Evolutionary conservation across 2,329 filamentous ascomycete genomes (phyloP), one percentile per base, ranked within the genome.

Genomic region (Phaeosphaeria sp.): DNA sequence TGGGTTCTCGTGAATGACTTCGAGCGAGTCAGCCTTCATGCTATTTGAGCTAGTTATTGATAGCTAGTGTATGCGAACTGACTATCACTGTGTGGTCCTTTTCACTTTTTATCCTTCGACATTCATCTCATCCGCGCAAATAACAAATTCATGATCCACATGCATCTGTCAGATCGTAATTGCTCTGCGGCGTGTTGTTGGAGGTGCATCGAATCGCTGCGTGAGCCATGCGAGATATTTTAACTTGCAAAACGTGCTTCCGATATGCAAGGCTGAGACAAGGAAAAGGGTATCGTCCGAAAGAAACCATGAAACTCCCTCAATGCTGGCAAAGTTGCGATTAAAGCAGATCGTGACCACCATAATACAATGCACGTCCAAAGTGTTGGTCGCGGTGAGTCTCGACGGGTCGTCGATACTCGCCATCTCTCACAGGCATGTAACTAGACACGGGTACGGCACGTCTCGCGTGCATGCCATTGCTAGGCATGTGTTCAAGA

Each of bases 261-360:
- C 44, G 39, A 55, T 41, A 61, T 57, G 60, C 23, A 46, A 50
- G 33, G 58, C 36, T 41, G 48, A 66, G 46, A 59, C 42, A 62
- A 65, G 50, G 55, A 65, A 69, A 65, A 23, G 67, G 69, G 69
- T 72, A 71, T 72, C 66, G 48, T 66, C 62, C 52, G 53, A 57
- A 51, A 52, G 58, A 65, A 63, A 55, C 52, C 63, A 46, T 53
- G 48, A 41, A 59, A 65, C 59, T 60, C 50, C 62, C 43, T 39
- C 36, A 50, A 57, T 54, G 53, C 41, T 46, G 46, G 56, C 46
- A 44, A 50, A 51, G 39, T 36, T 50, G 27, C 17, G 21, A 44
- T 62, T 21, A 59, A 58, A 27, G 64, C 54, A 67, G 50, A 39
- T 54, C 36, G 52, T 64, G 47, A 51, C 56, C 42, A 49, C 59